phyloP scores from a whole-genome alignment of 495 filamentous ascomycete genomes.

The Beverwykella pulmonaria region DNA sequence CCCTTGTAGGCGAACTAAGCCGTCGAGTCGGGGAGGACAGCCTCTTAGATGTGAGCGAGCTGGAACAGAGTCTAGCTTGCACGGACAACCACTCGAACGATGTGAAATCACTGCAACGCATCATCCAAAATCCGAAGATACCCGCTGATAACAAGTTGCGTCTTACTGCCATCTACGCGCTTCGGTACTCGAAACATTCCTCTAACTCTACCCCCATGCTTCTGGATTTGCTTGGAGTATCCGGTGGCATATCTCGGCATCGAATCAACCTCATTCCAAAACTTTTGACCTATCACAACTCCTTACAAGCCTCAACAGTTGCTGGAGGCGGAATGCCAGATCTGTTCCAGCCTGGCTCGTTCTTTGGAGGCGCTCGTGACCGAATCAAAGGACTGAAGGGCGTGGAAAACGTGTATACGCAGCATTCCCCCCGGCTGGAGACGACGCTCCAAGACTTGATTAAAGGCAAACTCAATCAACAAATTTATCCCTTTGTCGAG shows the following conservation, averaged over 20 bases:
- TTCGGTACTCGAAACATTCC: conserved; percentile 86
- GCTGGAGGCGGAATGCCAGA: conserved; percentile 74
- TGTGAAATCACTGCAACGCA: conserved; percentile 82
- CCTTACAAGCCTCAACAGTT: conserved; percentile 68
- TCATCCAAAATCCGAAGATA: conserved; percentile 76
- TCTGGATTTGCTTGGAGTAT: conserved; percentile 79
- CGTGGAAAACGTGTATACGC: conserved; percentile 98
- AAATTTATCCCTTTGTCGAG: conserved; percentile 90
- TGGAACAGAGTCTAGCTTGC: conserved; percentile 95
- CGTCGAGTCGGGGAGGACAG: conserved; percentile 80
- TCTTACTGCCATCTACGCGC: conserved; percentile 85
- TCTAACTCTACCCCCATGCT: conserved; percentile 78
- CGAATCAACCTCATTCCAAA: conserved; percentile 74
- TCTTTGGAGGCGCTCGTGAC: conserved; percentile 86
- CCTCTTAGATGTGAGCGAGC: conserved; percentile 89
- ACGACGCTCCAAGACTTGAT: conserved; percentile 86
- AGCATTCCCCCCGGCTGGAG: conserved; percentile 89
- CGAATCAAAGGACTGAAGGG: conserved; percentile 95
- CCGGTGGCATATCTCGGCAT: conserved; percentile 71
- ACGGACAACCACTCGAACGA: conserved; percentile 91
- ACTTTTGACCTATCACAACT: conserved; percentile 79
- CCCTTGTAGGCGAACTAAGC: conserved; percentile 89
- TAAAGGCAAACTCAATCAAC: conserved; percentile 81
- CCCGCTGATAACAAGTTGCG: conserved; percentile 78
- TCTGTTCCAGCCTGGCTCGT: conserved; percentile 85